These are phyloP conservation scores for Ilex paraguariensis DNA, from an alignment of 305 asterid species.

Conservation along the genomic window DNA sequence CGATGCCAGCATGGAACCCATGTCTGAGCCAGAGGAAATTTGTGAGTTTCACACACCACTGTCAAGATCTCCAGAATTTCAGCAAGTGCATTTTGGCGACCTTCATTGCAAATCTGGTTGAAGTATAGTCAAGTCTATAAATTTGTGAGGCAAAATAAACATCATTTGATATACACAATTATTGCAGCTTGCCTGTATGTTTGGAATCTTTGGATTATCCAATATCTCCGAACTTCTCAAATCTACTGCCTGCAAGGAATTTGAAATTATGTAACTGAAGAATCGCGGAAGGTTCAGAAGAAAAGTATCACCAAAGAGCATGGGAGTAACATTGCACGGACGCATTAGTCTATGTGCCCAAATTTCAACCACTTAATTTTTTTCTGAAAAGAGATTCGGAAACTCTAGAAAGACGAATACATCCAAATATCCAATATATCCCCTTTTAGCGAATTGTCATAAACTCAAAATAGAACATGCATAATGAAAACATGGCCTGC, in stretches of 20 bases:
- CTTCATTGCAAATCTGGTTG: conserved; percentile 78
- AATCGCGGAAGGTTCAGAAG: not conserved
- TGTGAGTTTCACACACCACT: conserved; percentile 80
- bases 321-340: too few relatives aligned
- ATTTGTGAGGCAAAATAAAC: conserved; percentile 18
- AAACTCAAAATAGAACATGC: too few relatives aligned
- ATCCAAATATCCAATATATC: too few relatives aligned
- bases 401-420: too few relatives aligned
- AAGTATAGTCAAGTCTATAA: conserved; percentile 20
- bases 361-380: too few relatives aligned
- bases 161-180: not conserved
- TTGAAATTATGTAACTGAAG: conserved; percentile 14
- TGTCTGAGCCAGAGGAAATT: conserved; percentile 89
- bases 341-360: too few relatives aligned
- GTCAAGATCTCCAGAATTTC: conserved; percentile 78
- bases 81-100: conserved; percentile 83
- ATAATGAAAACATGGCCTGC: too few relatives aligned
- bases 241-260: conserved; percentile 79
- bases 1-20: conserved; percentile 93
- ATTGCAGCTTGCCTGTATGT: conserved; percentile 46
- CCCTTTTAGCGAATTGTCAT: too few relatives aligned
- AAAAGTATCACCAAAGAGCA: too few relatives aligned
- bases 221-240: conserved; percentile 81
- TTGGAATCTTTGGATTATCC: conserved; percentile 67
- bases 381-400: too few relatives aligned